Base-by-base conservation (phyloP, 2,329 filamentous ascomycete species). In the Oidium heveae region DNA sequence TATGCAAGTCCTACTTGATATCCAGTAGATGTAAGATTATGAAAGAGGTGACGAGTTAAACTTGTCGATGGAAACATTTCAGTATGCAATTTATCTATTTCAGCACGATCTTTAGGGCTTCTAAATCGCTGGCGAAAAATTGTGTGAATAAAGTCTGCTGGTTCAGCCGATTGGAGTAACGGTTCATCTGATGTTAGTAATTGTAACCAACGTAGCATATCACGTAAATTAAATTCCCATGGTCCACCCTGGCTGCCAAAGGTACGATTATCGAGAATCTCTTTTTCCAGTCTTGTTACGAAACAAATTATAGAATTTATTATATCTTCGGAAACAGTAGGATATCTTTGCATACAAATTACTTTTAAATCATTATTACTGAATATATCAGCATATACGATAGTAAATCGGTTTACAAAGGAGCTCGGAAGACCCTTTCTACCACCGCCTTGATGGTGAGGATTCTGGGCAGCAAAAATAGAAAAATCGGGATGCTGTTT, bases 381-480 rank as follows among this genome's bases (percentile, higher is more conserved):
- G 65, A 98, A 91, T 4, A 87, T 77, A 63, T 98, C 91, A 56
- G 91, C 87, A 68, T 96, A 96, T 0, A 98, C 93, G 18, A 98
- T 89, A 39, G 93, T 91, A 66, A 98, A 98, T 49, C 93, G 84
- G 66, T 98, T 96, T 58, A 98, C 91, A 63, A 98, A 98, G 0
- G 91, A 96, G 56, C 84, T 84, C 1, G 91, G 91, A 37, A 98
- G 71, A 41, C 91, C 91, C 68, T 98, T 98, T 61, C 91, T 79
- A 10, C 91, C 91, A 58, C 91, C 89, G 56, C 91, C 91, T 68
- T 98, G 91, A 62, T 95, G 86, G 67, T 98, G 91, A 9, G 91
- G 91, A 64, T 98, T 98, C 66, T 98, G 91, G 0, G 91, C 88
- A 15, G 93, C 91, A 63, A 98, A 98, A 0, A 98, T 76, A n/a